Conservation (phyloP, 495 filamentous ascomycete species). For the Bryoglossum gracile region DNA sequence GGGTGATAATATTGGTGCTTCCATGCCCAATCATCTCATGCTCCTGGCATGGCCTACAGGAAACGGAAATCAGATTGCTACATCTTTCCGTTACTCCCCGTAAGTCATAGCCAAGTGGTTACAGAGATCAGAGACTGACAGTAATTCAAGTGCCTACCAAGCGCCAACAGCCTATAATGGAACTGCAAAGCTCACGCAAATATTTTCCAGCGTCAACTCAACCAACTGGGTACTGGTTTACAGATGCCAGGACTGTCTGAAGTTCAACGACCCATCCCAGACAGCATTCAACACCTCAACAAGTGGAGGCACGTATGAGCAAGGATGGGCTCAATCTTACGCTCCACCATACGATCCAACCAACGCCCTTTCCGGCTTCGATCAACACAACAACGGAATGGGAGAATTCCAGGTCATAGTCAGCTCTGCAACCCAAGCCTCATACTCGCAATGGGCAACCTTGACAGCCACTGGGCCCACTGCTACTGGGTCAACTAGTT, state of each 20-base stretch:
- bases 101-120: constrained; percentile 7
- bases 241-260: constrained; percentile 54
- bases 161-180: constrained; percentile 51
- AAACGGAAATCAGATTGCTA: constrained; percentile 40
- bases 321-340: constrained; percentile 42
- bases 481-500: constrained; percentile 24
- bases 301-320: constrained; percentile 31
- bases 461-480: constrained; percentile 34
- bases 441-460: constrained; percentile 44
- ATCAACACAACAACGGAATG: constrained; percentile 39
- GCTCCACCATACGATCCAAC: constrained; percentile 26
- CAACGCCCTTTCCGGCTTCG: constrained; percentile 30
- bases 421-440: constrained; percentile 33
- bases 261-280: constrained; percentile 46
- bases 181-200: constrained; percentile 48
- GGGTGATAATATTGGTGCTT: constrained; percentile 39
- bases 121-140: too few species aligned
- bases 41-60: constrained; percentile 46
- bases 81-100: constrained; percentile 49
- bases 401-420: constrained; percentile 38
- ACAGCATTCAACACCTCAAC: constrained; percentile 35
- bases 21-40: constrained; percentile 52
- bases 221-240: constrained; percentile 51
- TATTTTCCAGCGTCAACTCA: constrained; percentile 48
- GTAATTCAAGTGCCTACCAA: constrained; percentile 45